Base-by-base conservation (phyloP, 345 rosid genomes). In the Populus pruinosa region DNA sequence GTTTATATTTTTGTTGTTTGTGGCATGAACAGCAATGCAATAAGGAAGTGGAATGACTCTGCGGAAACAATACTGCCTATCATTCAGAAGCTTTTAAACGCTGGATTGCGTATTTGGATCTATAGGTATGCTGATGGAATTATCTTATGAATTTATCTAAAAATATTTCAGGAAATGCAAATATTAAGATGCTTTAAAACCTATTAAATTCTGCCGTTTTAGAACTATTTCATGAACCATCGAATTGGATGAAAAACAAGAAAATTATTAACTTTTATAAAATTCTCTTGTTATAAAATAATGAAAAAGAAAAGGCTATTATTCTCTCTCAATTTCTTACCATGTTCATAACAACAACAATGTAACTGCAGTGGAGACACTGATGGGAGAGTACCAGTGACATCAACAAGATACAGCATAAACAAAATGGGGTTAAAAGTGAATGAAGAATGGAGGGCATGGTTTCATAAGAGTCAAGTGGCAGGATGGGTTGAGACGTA, bases 381-480 rank as follows among this genome's bases (percentile, higher is more conserved):
- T 5, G 97, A 93, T 80, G 97, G 94, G 74, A 90, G 98, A 77
- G 90, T 91, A 47, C 97, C 98, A 0, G 97, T 91, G 71, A 91
- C 97, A 47, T 82, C 92, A 35, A 93, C 92, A 10, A 87, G 94
- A 43, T 91, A 89, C 78, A 86, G 90, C 80, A 78, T 93, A 77
- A 90, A 86, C 53, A 87, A 87, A 76, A 77, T 91, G 82, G 78
- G 86, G 27, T 63, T 89, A 29, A 84, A 77, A 53, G 78, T 86
- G 10, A 67, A 77, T 53, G 85, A 83, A 63, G 85, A 87, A 43
- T 93, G 97, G 98, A 86, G 92, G 79, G 87, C 93, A 55, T 93
- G 98, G 97, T 88, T 87, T 79, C 84, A 93, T 77, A 83, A 84
- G 70, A 78, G 31, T 41, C 91, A 93, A 81, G 96, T 90, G 74